Conservation (phyloP, 805 yeast species). For the Metschnikowia proteae region DNA sequence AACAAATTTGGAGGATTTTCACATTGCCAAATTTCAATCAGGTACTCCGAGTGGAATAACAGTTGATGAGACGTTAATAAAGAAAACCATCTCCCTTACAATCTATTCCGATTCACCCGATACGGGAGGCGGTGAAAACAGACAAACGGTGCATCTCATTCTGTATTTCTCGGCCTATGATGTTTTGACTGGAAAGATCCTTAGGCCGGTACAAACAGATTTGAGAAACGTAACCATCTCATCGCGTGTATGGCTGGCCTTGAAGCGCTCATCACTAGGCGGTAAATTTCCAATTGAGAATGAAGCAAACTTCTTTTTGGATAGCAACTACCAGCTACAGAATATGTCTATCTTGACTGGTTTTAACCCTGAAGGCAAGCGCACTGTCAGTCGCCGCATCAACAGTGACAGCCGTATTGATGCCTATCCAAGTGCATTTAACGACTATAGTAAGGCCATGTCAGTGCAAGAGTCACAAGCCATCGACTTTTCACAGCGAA, state of each 20-base stretch:
- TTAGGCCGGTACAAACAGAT: conserved; percentile 54
- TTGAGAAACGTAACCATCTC: conserved; percentile 50
- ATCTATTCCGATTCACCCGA: conserved; percentile 21
- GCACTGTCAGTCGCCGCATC: background rate
- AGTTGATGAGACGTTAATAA: conserved; percentile 55
- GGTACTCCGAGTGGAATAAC: background rate
- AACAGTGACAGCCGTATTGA: background rate
- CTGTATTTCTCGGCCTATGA: conserved; percentile 78
- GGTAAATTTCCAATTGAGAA: conserved; percentile 49
- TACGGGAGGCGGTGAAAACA: conserved; percentile 22
- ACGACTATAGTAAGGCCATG: background rate
- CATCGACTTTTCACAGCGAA: background rate
- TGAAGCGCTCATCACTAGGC: conserved; percentile 58
- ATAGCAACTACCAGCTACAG: conserved; percentile 41
- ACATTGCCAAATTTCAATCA: background rate
- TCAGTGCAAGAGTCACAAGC: background rate
- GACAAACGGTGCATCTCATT: conserved; percentile 64
- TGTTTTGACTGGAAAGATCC: conserved; percentile 54
- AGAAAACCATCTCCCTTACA: conserved; percentile 75
- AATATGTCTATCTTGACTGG: conserved; percentile 23
- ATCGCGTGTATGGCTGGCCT: conserved; percentile 49
- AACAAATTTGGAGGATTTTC: background rate
- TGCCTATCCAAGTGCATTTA: background rate
- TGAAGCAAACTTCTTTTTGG: conserved; percentile 48
- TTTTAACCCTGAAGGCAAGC: background rate